Base-by-base conservation (phyloP, 805 yeast genomes). In the Ogataea zsoltii region DNA sequence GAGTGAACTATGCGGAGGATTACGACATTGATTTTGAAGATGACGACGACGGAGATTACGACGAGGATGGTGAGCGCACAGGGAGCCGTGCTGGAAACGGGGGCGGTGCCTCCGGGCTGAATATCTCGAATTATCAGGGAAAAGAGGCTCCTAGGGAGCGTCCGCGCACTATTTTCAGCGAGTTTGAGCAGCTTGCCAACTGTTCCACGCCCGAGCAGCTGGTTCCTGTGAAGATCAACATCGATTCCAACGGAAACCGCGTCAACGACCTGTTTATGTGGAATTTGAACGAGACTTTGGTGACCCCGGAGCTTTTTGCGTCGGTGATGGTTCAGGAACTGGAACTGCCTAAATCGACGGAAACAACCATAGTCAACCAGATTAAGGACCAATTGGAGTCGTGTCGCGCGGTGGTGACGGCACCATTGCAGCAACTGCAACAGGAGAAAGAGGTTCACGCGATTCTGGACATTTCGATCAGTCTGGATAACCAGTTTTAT, bases 341-440 rank as follows among this genome's bases (percentile, higher is more conserved):
- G 52, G 97, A 90, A 48, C 76, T 94, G 31, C 88, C 95, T 3
- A 75, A 69, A 21, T 72, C 77, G 7, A 74, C 82, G 44, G 88
- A 85, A 54, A 66, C 71, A 36, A 81, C 77, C 50, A 82, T 94
- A 30, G 75, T 85, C 0, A 77, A 76, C 16, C 79, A 91, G 11
- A 88, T 94, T 46, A 79, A 76, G 46, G 83, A 88, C 43, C 97
- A 91, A 64, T 71, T 94, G 15, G 89, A 85, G 50, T 95, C 88
- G 46, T 85, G 79, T 57, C 75, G 79, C 23, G 80, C 78, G 37
- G 74, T 82, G 2, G 81, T 87, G 1, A 69, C 79, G 11, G 76
- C 87, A 26, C 81, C 82, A 42, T 72, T 89, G 21, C 92, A 96
- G 14, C 63, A 56, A 30, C 42, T 55, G 41, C 48, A 52, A 21